These are phyloP conservation scores for Diaporthe longicolla DNA, from an alignment of 2,329 filamentous ascomycete species.

Conservation along the genomic window DNA sequence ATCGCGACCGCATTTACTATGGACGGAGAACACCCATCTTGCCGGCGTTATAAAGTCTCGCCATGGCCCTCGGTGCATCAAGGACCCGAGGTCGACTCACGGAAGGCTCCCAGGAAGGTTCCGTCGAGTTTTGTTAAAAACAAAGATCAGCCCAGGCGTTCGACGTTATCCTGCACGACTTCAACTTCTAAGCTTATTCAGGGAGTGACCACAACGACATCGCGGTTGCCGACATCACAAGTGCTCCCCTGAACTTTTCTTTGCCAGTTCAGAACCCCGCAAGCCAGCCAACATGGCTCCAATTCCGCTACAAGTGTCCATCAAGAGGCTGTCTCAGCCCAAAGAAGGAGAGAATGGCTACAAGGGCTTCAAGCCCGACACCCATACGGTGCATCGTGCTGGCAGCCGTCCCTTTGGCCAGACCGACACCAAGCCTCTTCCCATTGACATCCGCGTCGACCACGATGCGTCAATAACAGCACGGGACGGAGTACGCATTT, in stretches of 20 bases:
- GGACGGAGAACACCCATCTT: neutral
- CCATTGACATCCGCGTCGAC: conserved; percentile 55
- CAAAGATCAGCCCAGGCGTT: neutral
- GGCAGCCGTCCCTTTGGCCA: conserved; percentile 53
- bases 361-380: conserved; percentile 54
- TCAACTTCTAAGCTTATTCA: neutral
- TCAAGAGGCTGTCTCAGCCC: conserved; percentile 47
- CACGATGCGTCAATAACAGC: conserved; percentile 58
- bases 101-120: neutral
- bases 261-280: neutral
- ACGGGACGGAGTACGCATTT: conserved; percentile 58
- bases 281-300: conserved; percentile 38
- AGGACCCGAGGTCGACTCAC: neutral
- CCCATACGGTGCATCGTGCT: conserved; percentile 53
- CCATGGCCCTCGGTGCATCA: conserved; percentile 5
- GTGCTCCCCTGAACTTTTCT: neutral
- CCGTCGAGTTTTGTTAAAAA: neutral
- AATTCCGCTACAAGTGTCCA: conserved; percentile 44
- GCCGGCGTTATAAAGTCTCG: conserved; percentile 14
- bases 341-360: conserved; percentile 58
- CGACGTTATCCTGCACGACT: neutral
- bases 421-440: conserved; percentile 49
- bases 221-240: neutral
- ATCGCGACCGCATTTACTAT: neutral
- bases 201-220: neutral